Base-by-base conservation (phyloP, 2,329 filamentous ascomycete species). In the Leptodontidium sp. region DNA sequence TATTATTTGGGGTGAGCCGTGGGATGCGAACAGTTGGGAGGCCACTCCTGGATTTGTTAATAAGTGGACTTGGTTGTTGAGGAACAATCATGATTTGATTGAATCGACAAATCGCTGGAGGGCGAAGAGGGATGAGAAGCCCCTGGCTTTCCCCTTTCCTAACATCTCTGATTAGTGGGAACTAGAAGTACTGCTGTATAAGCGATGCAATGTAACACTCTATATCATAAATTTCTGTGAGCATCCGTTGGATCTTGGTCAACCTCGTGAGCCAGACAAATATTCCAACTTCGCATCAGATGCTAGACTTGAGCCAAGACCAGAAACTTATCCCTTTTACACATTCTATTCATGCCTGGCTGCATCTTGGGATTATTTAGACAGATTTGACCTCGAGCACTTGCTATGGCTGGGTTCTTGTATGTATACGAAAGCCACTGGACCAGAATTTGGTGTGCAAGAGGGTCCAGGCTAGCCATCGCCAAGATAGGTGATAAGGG, bases 1-100 rank as follows among this genome's bases (percentile, higher is more conserved):
- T 14, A 70, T 74, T 57, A 57, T 72, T 12, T 74, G 71, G 71
- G 72, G 70, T 15, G 72, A 74, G 26, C 70, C 68, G 2, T 71
- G 69, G 59, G 52, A 71, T 52, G n/a, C 61, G 2, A 66, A 69
- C 15, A 66, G 59, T n/a, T 74, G 71, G 72, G 72, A 74, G 59
- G 65, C 67, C 57, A 70, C 72, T 11, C 72, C 72, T 14, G 70
- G 64, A 17, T 72, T 73, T 55, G 6, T 73, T 15, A 62, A 53
- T 45, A 73, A 74, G 57, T 71, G 29, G 72, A 6, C 50, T 17
- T 74, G 72, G 68, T 24, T 57, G 6, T 35, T 74, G 21, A 47
- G 65, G n/a, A 72, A 68, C 32, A 73, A 71, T 66, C 63, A 70
- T 35, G 67, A 69, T 8, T 49, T 73, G 45, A 67, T 74, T 43